phyloP scores from a whole-genome alignment of 2,329 filamentous ascomycete species.

The Colletotrichum lindemuthianum region DNA sequence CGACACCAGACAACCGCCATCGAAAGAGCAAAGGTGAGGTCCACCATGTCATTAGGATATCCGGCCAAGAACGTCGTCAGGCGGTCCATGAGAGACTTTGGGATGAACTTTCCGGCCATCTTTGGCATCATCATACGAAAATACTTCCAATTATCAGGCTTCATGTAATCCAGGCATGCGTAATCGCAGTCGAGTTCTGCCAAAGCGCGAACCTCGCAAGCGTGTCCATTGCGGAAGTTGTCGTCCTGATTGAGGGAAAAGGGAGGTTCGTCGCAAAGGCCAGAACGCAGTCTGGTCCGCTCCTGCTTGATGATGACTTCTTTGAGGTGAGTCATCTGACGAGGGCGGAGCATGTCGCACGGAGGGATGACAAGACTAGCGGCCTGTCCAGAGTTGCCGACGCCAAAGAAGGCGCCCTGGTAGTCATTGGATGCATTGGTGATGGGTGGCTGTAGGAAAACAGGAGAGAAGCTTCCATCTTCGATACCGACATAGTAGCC shows the following conservation, averaged over 20 bases:
- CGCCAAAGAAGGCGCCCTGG: neutral
- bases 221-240: neutral
- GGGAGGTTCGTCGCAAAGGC: neutral
- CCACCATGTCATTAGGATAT: neutral
- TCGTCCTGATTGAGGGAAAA: neutral
- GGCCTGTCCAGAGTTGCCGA: neutral
- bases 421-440: neutral
- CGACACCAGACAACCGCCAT: neutral
- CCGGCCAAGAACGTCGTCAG: neutral
- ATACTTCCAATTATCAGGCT: neutral
- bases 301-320: neutral
- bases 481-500: constrained; percentile 3
- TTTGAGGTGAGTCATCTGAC: constrained; percentile 1
- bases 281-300: neutral
- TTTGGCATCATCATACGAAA: constrained; percentile 20
- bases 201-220: neutral
- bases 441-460: neutral
- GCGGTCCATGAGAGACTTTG: neutral
- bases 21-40: neutral
- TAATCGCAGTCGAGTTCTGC: neutral
- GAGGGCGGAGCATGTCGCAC: constrained; percentile 8
- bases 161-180: neutral
- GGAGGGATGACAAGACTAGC: neutral
- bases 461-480: neutral
- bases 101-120: neutral